These are phyloP conservation scores for Penicillium simplicissimum DNA, from an alignment of 495 filamentous ascomycete species.

Conservation along the genomic window DNA sequence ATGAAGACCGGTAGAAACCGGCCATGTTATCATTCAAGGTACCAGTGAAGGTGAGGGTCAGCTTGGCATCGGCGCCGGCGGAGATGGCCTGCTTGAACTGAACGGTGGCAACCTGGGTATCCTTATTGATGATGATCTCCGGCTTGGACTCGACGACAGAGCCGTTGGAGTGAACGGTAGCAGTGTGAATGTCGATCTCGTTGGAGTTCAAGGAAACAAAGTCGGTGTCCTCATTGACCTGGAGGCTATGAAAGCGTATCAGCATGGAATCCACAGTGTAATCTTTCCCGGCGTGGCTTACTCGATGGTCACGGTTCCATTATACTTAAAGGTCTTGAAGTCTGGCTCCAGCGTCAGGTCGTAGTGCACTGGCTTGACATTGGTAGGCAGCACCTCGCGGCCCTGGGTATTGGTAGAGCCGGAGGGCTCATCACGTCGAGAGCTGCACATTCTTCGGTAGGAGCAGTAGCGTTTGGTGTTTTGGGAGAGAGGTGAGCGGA, in stretches of 20 bases:
- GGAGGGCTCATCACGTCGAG: constrained; percentile 42
- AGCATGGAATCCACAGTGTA: neutral
- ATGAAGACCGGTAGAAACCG: constrained; percentile 69
- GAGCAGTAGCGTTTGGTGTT: constrained; percentile 49
- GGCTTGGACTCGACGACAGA: constrained; percentile 52
- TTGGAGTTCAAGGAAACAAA: constrained; percentile 86
- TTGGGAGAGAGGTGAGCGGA: constrained; percentile 36
- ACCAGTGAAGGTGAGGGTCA: constrained; percentile 62
- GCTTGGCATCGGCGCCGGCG: constrained; percentile 58
- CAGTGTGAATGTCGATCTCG: constrained; percentile 80
- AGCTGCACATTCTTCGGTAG: constrained; percentile 52
- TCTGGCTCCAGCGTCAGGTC: constrained; percentile 67
- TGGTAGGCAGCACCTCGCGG: constrained; percentile 66
- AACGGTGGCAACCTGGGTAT: constrained; percentile 60
- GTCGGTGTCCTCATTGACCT: constrained; percentile 80
- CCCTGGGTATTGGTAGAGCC: constrained; percentile 56
- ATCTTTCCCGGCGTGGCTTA: constrained; percentile 32
- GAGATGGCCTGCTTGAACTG: constrained; percentile 58
- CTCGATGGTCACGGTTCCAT: constrained; percentile 65
- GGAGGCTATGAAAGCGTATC: constrained; percentile 51
- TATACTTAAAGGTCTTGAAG: constrained; percentile 62
- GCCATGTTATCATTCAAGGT: constrained; percentile 68
- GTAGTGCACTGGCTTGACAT: constrained; percentile 68
- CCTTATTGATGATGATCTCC: constrained; percentile 55
- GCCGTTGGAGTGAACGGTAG: constrained; percentile 57